A percentile compares a stretch with the other conserved stretches of the same genome.
phyloP scores from a whole-genome alignment of 1,139 yeast genomes.

The Zygotorulaspora mrakii region DNA sequence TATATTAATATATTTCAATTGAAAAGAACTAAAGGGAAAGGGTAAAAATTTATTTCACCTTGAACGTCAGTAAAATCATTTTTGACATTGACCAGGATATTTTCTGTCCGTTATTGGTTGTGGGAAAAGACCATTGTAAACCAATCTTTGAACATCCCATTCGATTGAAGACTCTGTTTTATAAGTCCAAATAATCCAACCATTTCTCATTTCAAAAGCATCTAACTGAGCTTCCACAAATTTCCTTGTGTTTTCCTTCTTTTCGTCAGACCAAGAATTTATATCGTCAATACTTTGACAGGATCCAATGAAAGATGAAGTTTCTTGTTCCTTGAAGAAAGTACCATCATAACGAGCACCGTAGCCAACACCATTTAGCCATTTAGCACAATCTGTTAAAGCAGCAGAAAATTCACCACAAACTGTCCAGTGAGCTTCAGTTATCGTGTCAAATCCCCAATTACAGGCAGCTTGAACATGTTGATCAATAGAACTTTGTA shows the following conservation, averaged over 20 bases:
- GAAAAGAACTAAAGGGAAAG: not conserved
- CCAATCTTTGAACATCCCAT: slow-evolving; percentile 74
- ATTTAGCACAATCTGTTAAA: slow-evolving; percentile 83
- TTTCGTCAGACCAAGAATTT: slow-evolving; percentile 56
- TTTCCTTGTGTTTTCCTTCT: slow-evolving; percentile 56
- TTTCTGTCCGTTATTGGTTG: slow-evolving; percentile 64
- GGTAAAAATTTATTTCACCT: too few relatives aligned
- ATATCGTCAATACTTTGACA: slow-evolving; percentile 59
- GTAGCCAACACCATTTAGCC: slow-evolving; percentile 88
- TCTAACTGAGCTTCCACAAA: slow-evolving; percentile 89
- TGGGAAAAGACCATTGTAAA: slow-evolving; percentile 66
- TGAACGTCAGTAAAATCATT: too few relatives aligned
- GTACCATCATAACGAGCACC: slow-evolving; percentile 86
- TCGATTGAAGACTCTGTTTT: slow-evolving; percentile 81
- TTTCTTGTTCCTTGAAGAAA: slow-evolving; percentile 40
- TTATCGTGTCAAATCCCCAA: slow-evolving; percentile 49
- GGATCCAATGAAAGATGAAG: slow-evolving; percentile 53
- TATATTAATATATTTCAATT: not conserved
- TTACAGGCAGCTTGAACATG: slow-evolving; percentile 62
- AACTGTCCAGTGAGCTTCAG: slow-evolving; percentile 69
- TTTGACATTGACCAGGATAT: slow-evolving; percentile 39
- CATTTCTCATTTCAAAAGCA: slow-evolving; percentile 66
- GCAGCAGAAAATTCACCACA: slow-evolving; percentile 96
- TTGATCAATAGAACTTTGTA: slow-evolving; percentile 52
- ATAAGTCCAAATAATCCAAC: slow-evolving; percentile 94